A percentile compares a stretch with the other conserved stretches of the same genome.
phyloP scores from a whole-genome alignment of 306 rosid species.

The Sicyos baderoa region DNA sequence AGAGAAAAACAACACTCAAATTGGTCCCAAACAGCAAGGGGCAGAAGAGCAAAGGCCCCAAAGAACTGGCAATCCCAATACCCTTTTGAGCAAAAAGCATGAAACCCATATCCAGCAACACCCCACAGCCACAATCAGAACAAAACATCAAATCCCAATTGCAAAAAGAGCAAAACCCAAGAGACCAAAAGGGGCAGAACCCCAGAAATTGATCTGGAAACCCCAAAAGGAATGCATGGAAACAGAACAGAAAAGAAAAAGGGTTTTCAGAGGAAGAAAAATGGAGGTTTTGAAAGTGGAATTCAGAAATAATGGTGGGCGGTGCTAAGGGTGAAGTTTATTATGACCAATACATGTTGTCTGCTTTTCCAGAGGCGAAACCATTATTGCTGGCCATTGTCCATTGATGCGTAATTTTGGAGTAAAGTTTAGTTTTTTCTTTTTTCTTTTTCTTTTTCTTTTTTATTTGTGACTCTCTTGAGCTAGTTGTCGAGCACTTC shows the following conservation, averaged over 20 bases:
- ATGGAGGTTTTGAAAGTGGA: background rate
- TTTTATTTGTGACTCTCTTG: no score
- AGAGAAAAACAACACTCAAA: constrained; percentile 19
- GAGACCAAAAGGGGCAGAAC: background rate
- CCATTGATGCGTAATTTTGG: background rate
- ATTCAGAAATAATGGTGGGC: constrained; percentile 10
- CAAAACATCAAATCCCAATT: constrained; percentile 6
- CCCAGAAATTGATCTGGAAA: background rate
- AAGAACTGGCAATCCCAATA: background rate
- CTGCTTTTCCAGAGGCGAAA: constrained; percentile 10
- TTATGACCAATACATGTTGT: constrained; percentile 29
- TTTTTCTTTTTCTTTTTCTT: no score
- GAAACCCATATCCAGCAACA: background rate
- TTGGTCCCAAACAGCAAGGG: constrained; percentile 14
- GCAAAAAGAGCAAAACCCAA: background rate
- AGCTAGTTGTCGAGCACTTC: no score
- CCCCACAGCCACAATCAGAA: background rate
- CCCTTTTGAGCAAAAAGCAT: background rate
- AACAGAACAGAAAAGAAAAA: background rate
- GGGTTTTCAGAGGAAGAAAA: background rate
- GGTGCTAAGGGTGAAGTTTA: constrained; percentile 24
- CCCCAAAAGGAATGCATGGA: constrained; percentile 7
- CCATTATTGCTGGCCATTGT: background rate
- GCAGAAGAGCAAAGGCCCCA: background rate
- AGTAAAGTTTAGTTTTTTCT: no score